Base-by-base conservation (phyloP, 164 flowering plant genomes). In the Echeveria elegans region DNA sequence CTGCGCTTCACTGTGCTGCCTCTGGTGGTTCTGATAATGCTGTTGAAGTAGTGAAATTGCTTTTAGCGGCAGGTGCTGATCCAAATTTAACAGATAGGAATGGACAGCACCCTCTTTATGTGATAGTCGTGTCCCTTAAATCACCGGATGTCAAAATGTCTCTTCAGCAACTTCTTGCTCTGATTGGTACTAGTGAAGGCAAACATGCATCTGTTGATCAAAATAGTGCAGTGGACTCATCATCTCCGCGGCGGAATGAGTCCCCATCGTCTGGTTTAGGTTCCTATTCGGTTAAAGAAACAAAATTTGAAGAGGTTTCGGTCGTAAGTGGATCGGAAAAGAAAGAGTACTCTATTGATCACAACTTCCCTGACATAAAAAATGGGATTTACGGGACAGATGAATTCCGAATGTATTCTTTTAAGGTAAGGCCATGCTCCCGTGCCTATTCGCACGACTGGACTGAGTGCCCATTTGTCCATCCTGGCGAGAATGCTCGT, bases 401-500 rank as follows among this genome's bases (percentile, higher is more conserved):
- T 71, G 98, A 93, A 69, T 93, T 93, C 67, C 76, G 98, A 31
- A 93, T 93, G 98, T 93, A 77, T 69, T 85, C 97, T 0, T 93
- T 93, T 77, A 93, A 93, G 85, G 81, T 93, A n/a, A 80, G 96
- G 7, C 96, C 92, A 14, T 93, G 98, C 71, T 93, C 97, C 0
- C 82, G 97, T 16, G 98, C 98, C 11, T 90, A 93, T 73, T 93
- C 98, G 0, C 98, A 93, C 68, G 98, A 93, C 67, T 93, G 98
- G 98, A 90, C 97, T 0, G 98, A 93, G 76, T 93, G 98, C 73
- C 98, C 98, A 0, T 93, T 93, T 74, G 97, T 90, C 68, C 98
- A 93, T 71, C 98, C 98, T 0, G 98, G 97, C 38, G 98, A 93
- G 70, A 93, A 93, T 74, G 98, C 98, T 23, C 77, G 98, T 29